Percentiles rank a stretch among this genome's conserved stretches.
These are phyloP conservation scores for Hymenoscyphus fructigenus DNA, from an alignment of 2,329 filamentous ascomycete species.

Conservation along the genomic window DNA sequence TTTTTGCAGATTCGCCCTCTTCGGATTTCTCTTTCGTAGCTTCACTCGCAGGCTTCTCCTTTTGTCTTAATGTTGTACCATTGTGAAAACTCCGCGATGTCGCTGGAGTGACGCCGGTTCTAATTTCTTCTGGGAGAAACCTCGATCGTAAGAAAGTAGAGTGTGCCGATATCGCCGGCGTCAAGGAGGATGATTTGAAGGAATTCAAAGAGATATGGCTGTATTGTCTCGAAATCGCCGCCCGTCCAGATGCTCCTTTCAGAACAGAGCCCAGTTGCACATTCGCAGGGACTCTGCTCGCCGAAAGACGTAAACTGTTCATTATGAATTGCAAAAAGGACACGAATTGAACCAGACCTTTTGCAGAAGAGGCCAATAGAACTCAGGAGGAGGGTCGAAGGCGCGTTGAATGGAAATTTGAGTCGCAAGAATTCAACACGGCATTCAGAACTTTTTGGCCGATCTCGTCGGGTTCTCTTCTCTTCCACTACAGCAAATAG, in stretches of 20 bases:
- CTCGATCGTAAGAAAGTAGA: slow-evolving; percentile 39
- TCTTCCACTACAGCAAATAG: not conserved
- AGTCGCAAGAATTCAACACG: slow-evolving; percentile 22
- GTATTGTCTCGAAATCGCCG: slow-evolving; percentile 37
- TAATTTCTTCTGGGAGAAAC: slow-evolving; percentile 39
- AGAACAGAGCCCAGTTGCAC: slow-evolving; percentile 33
- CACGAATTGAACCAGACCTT: slow-evolving; percentile 14
- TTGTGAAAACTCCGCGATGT: slow-evolving; percentile 29
- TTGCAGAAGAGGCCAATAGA: slow-evolving; percentile 13
- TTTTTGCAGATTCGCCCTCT: slow-evolving; percentile 27
- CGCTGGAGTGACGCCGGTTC: slow-evolving; percentile 13
- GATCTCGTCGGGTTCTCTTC: slow-evolving; percentile 11
- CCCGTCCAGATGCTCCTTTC: slow-evolving; percentile 33
- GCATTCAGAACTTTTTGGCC: slow-evolving; percentile 31
- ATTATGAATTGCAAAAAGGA: slow-evolving; percentile 25
- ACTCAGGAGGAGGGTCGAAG: slow-evolving; percentile 10
- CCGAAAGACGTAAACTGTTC: slow-evolving; percentile 33
- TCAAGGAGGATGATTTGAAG: slow-evolving; percentile 40
- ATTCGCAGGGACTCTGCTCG: slow-evolving; percentile 29
- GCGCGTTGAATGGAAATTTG: slow-evolving; percentile 21
- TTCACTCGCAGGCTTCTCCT: slow-evolving; percentile 28
- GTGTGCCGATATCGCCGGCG: slow-evolving; percentile 26
- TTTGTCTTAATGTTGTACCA: slow-evolving; percentile 27
- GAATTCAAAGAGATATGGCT: slow-evolving; percentile 31
- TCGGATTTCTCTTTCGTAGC: slow-evolving; percentile 20